phyloP scores from a whole-genome alignment of 495 filamentous ascomycete genomes.

The Symbiotaphrina buchneri region DNA sequence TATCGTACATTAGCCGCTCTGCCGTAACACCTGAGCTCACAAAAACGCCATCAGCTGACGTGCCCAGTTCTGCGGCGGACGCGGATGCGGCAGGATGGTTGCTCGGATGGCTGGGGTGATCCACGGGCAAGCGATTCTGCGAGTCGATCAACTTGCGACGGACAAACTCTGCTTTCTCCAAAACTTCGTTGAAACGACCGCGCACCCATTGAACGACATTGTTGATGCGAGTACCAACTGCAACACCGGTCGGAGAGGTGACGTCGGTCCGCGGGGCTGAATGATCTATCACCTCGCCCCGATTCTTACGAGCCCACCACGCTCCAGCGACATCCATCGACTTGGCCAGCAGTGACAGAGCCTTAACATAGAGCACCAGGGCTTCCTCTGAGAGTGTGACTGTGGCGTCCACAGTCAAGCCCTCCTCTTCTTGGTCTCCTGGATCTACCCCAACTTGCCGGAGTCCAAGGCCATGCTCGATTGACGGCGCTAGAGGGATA shows the following conservation, averaged over 20 bases:
- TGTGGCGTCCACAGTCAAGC: constrained; percentile 64
- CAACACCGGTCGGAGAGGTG: constrained; percentile 19
- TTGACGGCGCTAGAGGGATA: constrained; percentile 63
- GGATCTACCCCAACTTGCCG: constrained; percentile 24
- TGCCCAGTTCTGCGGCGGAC: constrained; percentile 21
- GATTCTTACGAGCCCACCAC: constrained; percentile 72
- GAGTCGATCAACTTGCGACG: constrained; percentile 68
- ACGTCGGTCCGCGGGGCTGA: constrained; percentile 16
- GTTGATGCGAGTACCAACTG: constrained; percentile 60
- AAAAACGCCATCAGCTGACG: constrained; percentile 39
- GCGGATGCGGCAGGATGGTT: constrained; percentile 38
- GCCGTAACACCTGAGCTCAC: constrained; percentile 64
- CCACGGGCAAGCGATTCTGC: constrained; percentile 59
- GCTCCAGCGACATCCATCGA: constrained; percentile 91
- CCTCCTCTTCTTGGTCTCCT: constrained; percentile 28
- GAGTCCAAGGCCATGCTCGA: constrained; percentile 43
- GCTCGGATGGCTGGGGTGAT: constrained; percentile 67
- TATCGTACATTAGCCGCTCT: constrained; percentile 95
- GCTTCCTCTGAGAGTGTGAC: constrained; percentile 85
- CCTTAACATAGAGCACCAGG: constrained; percentile 87
- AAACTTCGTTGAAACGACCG: constrained; percentile 79
- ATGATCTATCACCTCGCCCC: constrained; percentile 34
- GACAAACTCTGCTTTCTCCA: constrained; percentile 87
- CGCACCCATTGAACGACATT: constrained; percentile 89
- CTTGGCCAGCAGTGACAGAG: constrained; percentile 65